Evolutionary conservation across 2,329 filamentous ascomycete genomes (phyloP).

Genomic region (Xylaria polymorpha): DNA sequence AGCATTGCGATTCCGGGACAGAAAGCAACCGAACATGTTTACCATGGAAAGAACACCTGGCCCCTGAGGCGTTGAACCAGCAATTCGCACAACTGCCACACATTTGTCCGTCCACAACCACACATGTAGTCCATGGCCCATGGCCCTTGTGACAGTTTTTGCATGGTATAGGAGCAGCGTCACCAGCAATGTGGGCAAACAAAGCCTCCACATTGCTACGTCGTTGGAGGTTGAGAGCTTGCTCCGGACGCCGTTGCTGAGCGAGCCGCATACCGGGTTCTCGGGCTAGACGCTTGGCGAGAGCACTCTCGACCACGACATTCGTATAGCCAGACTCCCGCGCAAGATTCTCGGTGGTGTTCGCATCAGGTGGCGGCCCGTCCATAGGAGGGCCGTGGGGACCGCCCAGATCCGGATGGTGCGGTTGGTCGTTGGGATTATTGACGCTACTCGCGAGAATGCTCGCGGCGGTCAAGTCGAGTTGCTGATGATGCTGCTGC

Average conservation of each 20-base stretch:
- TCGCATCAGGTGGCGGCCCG: slow-evolving; percentile 39
- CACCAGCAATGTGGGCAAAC: slow-evolving; percentile 67
- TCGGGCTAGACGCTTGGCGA: slow-evolving; percentile 65
- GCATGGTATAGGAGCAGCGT: slow-evolving; percentile 61
- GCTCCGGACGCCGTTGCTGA: slow-evolving; percentile 64
- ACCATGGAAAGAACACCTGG: slow-evolving; percentile 71
- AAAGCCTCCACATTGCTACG: slow-evolving; percentile 70
- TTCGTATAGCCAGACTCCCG: slow-evolving; percentile 59
- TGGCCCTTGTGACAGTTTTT: slow-evolving; percentile 71
- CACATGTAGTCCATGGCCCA: slow-evolving; percentile 68
- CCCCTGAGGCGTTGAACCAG: slow-evolving; percentile 72
- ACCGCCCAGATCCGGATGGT: slow-evolving; percentile 47
- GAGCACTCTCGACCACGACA: slow-evolving; percentile 63
- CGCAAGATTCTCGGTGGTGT: slow-evolving; percentile 62
- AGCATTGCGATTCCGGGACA: not conserved
- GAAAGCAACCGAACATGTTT: slow-evolving; percentile 42
- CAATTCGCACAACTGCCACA: slow-evolving; percentile 72
- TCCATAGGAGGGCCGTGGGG: slow-evolving; percentile 41
- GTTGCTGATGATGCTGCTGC: slow-evolving; percentile 50
- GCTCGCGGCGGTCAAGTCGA: slow-evolving; percentile 49
- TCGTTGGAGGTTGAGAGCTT: slow-evolving; percentile 65
- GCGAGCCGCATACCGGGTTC: slow-evolving; percentile 63
- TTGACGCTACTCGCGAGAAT: slow-evolving; percentile 50
- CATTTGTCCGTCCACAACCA: slow-evolving; percentile 70
- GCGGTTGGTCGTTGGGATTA: slow-evolving; percentile 46